Base-by-base conservation (phyloP, 1,284 basidiomycete genomes). In the Fomitopsis betulina region DNA sequence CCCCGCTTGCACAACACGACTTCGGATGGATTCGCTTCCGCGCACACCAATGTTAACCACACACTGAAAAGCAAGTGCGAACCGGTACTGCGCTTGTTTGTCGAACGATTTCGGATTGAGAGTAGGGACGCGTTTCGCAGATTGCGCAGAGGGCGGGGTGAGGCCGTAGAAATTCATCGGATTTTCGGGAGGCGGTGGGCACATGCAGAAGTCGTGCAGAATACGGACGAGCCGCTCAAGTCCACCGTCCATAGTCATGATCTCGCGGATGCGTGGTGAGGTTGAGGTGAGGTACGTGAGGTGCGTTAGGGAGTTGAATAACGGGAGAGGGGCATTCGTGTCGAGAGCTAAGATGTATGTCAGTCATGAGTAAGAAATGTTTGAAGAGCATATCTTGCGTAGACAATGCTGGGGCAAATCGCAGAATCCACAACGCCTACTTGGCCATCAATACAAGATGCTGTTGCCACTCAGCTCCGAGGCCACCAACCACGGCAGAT, bases 1-100 rank as follows among this genome's bases (percentile, higher is more conserved):
- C 27, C 96, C 96, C 0, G 96, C 94, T 73, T 98, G 94, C 2
- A 99, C 97, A 21, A 99, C 96, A 4, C 96, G 81, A 57, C 91
- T 92, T 45, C 96, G 81, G 65, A 96, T 95, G 27, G 85, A 83
- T 72, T 99, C 96, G 63, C 87, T 93, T n/a, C 97, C 97, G 39
- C 96, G 82, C 0, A 99, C 96, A 50, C 97, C 96, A 65, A 99
- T 95, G 74, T 99, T 98, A 65, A 97, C 95, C 49, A 98, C 89
- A 70, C 94, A 98, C 70, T 98, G 96, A 71, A 99, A 97, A 0
- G 96, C 96, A 55, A 96, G 84, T 0, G 87, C 89, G 70, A 96
- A 96, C 10, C 91, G 84, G 63, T 93, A 89, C 0, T 91, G 89
- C 42, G 92, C 88, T 66, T 92, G 88, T 61, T 91, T 91, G 74